Evolutionary conservation across 148 eudicot species (phyloP).

Genomic region (Cornus controversa): DNA sequence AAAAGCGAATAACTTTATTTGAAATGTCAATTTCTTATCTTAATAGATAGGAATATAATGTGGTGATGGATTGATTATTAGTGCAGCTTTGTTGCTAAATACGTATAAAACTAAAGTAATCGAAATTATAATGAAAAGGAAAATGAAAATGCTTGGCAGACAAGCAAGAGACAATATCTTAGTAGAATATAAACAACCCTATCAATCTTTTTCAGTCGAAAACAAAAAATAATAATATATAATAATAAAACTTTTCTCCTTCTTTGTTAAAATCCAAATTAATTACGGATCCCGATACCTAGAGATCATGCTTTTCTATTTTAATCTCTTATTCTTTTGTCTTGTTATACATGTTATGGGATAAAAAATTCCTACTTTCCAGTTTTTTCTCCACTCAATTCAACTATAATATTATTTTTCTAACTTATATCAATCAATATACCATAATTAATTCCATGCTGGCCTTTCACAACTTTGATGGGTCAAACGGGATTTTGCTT

Average conservation of each 20-base stretch:
- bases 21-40: background rate
- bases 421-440: background rate
- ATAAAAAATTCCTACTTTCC: conserved; percentile 1
- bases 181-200: conserved; percentile 8
- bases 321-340: background rate
- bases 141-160: conserved; percentile 3
- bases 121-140: background rate
- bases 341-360: background rate
- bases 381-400: conserved; percentile 18
- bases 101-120: background rate
- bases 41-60: background rate
- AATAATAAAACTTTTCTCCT: background rate
- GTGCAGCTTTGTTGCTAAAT: background rate
- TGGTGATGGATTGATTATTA: background rate
- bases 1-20: background rate
- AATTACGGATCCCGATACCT: conserved; percentile 15
- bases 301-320: conserved; percentile 17
- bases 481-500: background rate
- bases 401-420: background rate
- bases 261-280: conserved; percentile 8
- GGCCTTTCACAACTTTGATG: background rate
- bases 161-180: conserved; percentile 10
- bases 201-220: conserved; percentile 16
- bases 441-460: background rate
- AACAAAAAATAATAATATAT: conserved; percentile 9